A percentile compares a stretch with the other conserved stretches of the same genome.
Evolutionary conservation across 1,139 yeast genomes (phyloP).

Genomic region (Zygoascus sp.): DNA sequence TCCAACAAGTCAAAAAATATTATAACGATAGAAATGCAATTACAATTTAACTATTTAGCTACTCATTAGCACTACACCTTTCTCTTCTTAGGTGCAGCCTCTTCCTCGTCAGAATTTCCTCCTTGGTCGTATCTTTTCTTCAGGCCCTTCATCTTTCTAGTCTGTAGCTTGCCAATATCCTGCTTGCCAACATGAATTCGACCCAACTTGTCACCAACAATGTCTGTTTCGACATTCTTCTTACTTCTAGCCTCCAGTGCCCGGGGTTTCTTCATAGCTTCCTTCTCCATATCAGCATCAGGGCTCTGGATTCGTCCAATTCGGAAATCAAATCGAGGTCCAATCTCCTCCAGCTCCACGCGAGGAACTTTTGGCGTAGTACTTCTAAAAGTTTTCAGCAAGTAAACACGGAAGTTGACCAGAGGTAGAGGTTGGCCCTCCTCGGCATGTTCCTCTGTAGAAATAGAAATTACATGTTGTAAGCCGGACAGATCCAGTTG

Average conservation of each 20-base stretch:
- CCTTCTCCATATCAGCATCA: slow-evolving; percentile 84
- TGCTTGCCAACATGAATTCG: slow-evolving; percentile 95
- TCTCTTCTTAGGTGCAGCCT: slow-evolving; percentile 19
- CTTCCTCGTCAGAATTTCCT: slow-evolving; percentile 38
- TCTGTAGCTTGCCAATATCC: slow-evolving; percentile 83
- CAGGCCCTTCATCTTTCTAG: slow-evolving; percentile 98
- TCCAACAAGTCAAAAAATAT: neutral
- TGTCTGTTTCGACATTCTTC: slow-evolving; percentile 85
- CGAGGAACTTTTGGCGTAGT: slow-evolving; percentile 76
- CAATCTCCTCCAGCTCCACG: slow-evolving; percentile 90
- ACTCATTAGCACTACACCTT: slow-evolving; percentile 16
- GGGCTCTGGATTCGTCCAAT: slow-evolving; percentile 86
- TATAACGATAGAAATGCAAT: neutral
- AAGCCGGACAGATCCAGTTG: slow-evolving; percentile 92
- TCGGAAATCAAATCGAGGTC: slow-evolving; percentile 91
- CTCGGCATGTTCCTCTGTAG: slow-evolving; percentile 61
- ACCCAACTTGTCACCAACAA: slow-evolving; percentile 96
- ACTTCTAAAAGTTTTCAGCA: slow-evolving; percentile 71
- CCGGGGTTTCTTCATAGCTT: slow-evolving; percentile 77
- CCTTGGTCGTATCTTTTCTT: slow-evolving; percentile 82
- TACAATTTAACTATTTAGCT: slow-evolving; percentile 16
- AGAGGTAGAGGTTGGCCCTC: slow-evolving; percentile 70
- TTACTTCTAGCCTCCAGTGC: slow-evolving; percentile 75
- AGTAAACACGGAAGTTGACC: slow-evolving; percentile 86
- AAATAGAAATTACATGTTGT: slow-evolving; percentile 81